Base-by-base conservation (phyloP, 1,284 basidiomycete genomes). In the Cerrena zonata region DNA sequence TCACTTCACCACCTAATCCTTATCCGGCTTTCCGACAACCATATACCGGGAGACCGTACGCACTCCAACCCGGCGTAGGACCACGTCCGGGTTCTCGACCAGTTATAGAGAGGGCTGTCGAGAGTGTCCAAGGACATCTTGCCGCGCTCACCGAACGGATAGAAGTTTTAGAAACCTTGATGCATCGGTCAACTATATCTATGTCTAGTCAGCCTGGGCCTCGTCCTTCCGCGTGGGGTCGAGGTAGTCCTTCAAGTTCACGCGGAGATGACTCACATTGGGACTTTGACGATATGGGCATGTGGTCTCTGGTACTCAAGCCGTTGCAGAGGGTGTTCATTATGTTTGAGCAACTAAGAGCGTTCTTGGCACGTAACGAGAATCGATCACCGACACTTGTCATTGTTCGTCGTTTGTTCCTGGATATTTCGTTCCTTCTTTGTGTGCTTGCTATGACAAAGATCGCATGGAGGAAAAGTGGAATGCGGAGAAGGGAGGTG, bases 111-210 rank as follows among this genome's bases (percentile, higher is more conserved):
- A 77, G 78, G 48, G 87, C 86, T 0, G 72, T 95, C 11, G 89
- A 93, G 65, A 84, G 80, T 56, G 80, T 94, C 50, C 94, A 98
- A 65, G 85, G 87, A 0, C 91, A 94, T 52, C 73, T 98, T 5
- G 88, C 91, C 1, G 93, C 94, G 1, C 76, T 98, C 36, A 88
- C 86, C 30, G 94, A 97, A 67, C 84, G 94, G 11, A 73, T 98
- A 24, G 86, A 91, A 57, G 75, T 77, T 4, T 70, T 94, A 18
- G 92, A 94, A 57, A 53, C 46, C n/a, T 22, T 58, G 3, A 49
- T 58, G 2, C 65, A 60, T 40, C 58, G 61, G 56, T 73, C 76
- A 2, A 65, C 75, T 19, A 67, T 56, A n/a, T 65, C 67, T 11
- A 60, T 67, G 13, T 57, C 59, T 2, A 52, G 56, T 10, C 56